Percentiles rank a stretch among this genome's conserved stretches.
phyloP scores from a whole-genome alignment of 257 asterid species.

The Verbascum thapsus region DNA sequence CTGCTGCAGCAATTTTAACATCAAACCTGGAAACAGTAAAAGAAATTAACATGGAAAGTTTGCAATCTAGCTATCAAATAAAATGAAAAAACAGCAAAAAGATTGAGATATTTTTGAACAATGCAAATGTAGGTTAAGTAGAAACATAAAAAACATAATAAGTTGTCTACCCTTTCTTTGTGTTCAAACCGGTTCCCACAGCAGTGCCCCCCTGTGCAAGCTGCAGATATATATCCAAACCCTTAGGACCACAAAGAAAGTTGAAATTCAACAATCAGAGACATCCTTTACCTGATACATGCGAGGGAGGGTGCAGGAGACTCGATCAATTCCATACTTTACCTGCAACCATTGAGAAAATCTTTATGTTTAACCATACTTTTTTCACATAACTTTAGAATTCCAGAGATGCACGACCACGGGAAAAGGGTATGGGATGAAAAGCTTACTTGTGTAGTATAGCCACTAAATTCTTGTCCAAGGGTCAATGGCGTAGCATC shows the following conservation, averaged over 20 bases:
- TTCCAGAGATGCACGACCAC: constrained; percentile 16
- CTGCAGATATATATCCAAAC: constrained; percentile 52
- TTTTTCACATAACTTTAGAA: constrained; percentile 15
- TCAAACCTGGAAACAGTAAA: constrained; percentile 68
- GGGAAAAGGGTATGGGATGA: constrained; percentile 5
- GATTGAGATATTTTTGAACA: constrained; percentile 8
- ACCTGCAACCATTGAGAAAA: constrained; percentile 54
- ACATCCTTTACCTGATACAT: constrained; percentile 75
- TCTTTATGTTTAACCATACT: constrained; percentile 4
- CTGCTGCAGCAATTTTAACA: constrained; percentile 92
- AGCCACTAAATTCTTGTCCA: constrained; percentile 98
- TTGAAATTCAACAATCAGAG: constrained; percentile 20
- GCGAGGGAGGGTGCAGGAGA: constrained; percentile 83
- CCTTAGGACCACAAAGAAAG: constrained; percentile 37
- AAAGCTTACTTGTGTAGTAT: constrained; percentile 88
- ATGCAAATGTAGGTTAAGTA: constrained; percentile 15
- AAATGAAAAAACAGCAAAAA: constrained; percentile 15
- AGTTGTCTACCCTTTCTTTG: constrained; percentile 77
- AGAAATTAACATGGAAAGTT: not conserved
- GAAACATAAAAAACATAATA: constrained; percentile 9
- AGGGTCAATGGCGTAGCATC: constrained; percentile 99
- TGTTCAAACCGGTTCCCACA: constrained; percentile 96
- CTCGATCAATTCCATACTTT: constrained; percentile 88
- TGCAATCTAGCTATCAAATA: not conserved
- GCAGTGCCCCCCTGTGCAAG: constrained; percentile 99